Base-by-base conservation (phyloP, 2,329 filamentous ascomycete species). In the Zarea fungicola region DNA sequence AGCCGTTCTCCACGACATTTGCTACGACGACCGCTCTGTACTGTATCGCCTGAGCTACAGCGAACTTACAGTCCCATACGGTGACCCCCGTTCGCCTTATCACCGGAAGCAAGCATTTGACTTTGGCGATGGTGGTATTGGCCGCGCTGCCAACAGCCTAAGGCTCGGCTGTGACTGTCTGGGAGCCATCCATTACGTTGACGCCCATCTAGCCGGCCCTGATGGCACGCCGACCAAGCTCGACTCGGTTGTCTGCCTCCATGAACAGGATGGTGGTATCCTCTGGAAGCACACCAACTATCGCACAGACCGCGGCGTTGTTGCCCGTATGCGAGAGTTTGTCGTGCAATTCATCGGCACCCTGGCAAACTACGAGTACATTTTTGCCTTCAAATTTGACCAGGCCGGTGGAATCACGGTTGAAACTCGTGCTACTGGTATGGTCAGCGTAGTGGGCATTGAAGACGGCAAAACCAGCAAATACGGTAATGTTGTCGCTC, bases 51-150 rank as follows among this genome's bases (percentile, higher is more conserved):
- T 89, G 25, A 80, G 78, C 53, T 74, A 85, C 50, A 80, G 78
- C 53, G 85, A 89, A 62, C 85, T 89, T 78, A 78, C 78, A 2
- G 81, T 86, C 0, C 82, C 82, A 0, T 88, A 87, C 55, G 82
- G 72, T 3, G 84, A 87, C 56, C 80, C 80, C 1, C 75, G 84
- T 2, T 67, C 74, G 1, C 84, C 83, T 0, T 87, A 79, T 60
- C 81, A 84, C 45, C 75, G 83, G 35, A 88, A 89, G 61, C 80
- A 83, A 46, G 84, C 84, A 1, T 87, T 89, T 56, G 84, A 88
- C 56, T 78, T 88, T 52, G 85, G 85, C 7, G 83, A 88, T 51
- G 81, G 77, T 9, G 84, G 84, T 5, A 78, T 81, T 21, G 85
- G 85, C 2, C 75, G 79, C 42, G 80, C 75, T 41, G 80, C 82